Conservation (phyloP, 2,329 filamentous ascomycete species). For the Colletotrichum liriopes region DNA sequence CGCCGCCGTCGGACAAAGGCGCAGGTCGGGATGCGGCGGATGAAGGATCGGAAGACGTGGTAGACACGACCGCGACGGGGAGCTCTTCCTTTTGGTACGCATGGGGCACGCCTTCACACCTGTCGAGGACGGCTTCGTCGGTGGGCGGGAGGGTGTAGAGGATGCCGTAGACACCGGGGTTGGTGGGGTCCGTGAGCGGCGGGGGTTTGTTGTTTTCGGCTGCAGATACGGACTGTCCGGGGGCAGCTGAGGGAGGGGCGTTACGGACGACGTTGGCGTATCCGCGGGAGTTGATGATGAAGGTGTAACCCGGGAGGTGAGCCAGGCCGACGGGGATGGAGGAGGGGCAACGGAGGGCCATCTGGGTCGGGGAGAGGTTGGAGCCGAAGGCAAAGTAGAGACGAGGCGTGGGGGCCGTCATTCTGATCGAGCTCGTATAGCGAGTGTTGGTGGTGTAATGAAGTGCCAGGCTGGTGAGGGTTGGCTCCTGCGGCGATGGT, state of each 20-base stretch:
- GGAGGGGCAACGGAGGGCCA: slow-evolving; percentile 73
- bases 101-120: slow-evolving; percentile 74
- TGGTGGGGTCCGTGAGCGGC: slow-evolving; percentile 12
- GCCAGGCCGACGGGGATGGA: slow-evolving; percentile 72
- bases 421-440: neutral
- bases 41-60: neutral
- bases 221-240: neutral
- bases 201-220: neutral
- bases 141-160: slow-evolving; percentile 66
- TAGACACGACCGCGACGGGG: slow-evolving; percentile 55
- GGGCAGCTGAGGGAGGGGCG: slow-evolving; percentile 11
- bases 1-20: neutral
- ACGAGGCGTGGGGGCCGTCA: neutral
- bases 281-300: slow-evolving; percentile 77
- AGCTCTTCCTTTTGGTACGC: slow-evolving; percentile 72
- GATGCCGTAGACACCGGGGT: slow-evolving; percentile 69
- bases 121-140: slow-evolving; percentile 69
- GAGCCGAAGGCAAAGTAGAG: slow-evolving; percentile 81
- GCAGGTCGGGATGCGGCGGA: neutral
- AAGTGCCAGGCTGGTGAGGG: neutral
- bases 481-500: too few relatives aligned
- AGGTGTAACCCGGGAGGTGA: slow-evolving; percentile 69
- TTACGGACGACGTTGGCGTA: slow-evolving; percentile 77
- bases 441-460: neutral
- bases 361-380: slow-evolving; percentile 78